phyloP scores from a whole-genome alignment of 371 early-diverging fungal genomes.

The Mucor indicus region DNA sequence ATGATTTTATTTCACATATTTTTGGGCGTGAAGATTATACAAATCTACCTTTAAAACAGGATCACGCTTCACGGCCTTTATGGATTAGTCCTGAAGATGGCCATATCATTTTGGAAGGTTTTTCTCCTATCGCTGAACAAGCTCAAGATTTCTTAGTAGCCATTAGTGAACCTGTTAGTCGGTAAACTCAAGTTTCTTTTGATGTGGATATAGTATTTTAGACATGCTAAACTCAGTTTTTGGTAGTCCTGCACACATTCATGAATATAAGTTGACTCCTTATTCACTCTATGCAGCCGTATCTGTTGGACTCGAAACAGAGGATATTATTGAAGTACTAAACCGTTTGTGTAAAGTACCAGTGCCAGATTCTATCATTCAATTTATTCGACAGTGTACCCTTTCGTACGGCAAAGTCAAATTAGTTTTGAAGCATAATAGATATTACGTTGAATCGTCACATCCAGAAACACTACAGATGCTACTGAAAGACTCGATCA shows the following conservation, averaged over 20 bases:
- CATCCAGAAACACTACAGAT: slow-evolving; percentile 85
- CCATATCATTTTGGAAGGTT: slow-evolving; percentile 96
- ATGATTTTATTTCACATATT: slow-evolving; percentile 58
- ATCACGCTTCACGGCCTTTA: slow-evolving; percentile 87
- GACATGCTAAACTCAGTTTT: too few species aligned
- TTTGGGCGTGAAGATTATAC: slow-evolving; percentile 77
- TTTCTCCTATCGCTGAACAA: slow-evolving; percentile 90
- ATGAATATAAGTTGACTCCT: slow-evolving; percentile 98
- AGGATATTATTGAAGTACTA: slow-evolving; percentile 93
- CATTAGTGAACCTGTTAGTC: slow-evolving; percentile 97
- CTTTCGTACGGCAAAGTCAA: slow-evolving; percentile 97
- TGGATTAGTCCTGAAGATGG: slow-evolving; percentile 95
- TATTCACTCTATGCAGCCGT: slow-evolving; percentile 99
- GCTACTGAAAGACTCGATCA: slow-evolving; percentile 80
- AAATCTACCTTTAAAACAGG: slow-evolving; percentile 79
- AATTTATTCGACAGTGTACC: slow-evolving; percentile 91
- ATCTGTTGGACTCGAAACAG: slow-evolving; percentile 96
- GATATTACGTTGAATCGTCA: slow-evolving; percentile 92
- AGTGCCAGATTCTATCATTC: slow-evolving; percentile 83
- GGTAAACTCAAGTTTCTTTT: too few species aligned
- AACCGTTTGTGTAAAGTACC: slow-evolving; percentile 88
- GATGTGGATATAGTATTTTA: too few species aligned
- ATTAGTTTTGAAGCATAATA: slow-evolving; percentile 92
- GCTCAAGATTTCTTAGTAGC: slow-evolving; percentile 99
- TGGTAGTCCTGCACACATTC: slow-evolving; percentile 88